Evolutionary conservation across 345 rosid genomes (phyloP).

Genomic region (Eucalyptus marginata): DNA sequence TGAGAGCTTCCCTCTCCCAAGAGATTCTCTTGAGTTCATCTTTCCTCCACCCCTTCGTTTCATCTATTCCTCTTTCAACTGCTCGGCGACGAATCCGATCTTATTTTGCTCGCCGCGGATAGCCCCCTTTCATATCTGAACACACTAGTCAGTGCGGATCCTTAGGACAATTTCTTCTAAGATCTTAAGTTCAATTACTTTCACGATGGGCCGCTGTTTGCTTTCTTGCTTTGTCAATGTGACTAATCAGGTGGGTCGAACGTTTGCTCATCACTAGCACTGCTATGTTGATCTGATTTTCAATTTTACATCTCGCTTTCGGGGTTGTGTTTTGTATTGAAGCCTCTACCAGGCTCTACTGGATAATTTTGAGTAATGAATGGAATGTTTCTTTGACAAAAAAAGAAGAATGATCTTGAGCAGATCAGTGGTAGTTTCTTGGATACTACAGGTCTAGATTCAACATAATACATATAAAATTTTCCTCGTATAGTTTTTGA

Average conservation of each 20-base stretch:
- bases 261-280: not conserved
- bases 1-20: no score
- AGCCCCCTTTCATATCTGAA: not conserved
- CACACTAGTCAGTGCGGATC: not conserved
- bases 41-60: not conserved
- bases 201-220: not conserved
- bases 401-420: not conserved
- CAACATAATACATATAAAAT: not conserved
- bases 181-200: not conserved
- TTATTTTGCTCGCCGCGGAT: not conserved
- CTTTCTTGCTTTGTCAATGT: not conserved
- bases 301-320: not conserved
- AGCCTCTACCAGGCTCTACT: not conserved
- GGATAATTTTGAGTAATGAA: not conserved
- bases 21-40: no score
- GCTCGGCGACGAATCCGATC: not conserved
- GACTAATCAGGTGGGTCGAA: not conserved
- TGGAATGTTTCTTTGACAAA: not conserved
- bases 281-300: not conserved
- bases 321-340: not conserved
- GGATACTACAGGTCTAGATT: not conserved
- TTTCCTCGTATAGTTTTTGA: not conserved
- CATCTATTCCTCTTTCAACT: not conserved
- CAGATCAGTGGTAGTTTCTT: not conserved
- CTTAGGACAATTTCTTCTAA: not conserved